These are phyloP conservation scores for Trichophyton mentagrophytes DNA, from an alignment of 2,329 filamentous ascomycete genomes.

Conservation along the genomic window DNA sequence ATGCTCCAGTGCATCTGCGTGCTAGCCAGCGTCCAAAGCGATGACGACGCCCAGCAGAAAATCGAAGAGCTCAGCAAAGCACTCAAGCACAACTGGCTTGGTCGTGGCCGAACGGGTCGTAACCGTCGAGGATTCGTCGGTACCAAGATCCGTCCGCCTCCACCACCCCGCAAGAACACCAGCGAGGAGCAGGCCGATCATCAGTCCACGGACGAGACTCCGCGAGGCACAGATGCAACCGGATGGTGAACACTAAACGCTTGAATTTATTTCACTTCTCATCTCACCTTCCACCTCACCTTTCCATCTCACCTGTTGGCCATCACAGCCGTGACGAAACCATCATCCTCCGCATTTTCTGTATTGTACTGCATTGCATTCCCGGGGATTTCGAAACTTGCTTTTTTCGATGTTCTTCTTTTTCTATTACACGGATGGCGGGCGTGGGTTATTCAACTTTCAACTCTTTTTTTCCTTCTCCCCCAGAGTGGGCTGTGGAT, in stretches of 20 bases:
- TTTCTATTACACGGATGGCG: background rate
- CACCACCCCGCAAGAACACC: slow-evolving; percentile 3
- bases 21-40: slow-evolving; percentile 60
- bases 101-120: slow-evolving; percentile 73
- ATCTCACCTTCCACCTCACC: background rate
- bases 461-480: background rate
- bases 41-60: slow-evolving; percentile 61
- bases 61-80: slow-evolving; percentile 75
- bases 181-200: background rate
- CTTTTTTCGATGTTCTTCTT: background rate
- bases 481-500: background rate
- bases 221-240: background rate
- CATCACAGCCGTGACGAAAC: background rate
- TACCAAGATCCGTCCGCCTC: slow-evolving; percentile 33
- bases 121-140: slow-evolving; percentile 86
- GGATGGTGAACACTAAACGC: background rate
- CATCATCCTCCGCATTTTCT: background rate
- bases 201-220: background rate
- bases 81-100: slow-evolving; percentile 94
- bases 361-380: background rate
- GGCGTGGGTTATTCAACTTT: background rate
- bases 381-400: background rate
- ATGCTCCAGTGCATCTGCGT: slow-evolving; percentile 97
- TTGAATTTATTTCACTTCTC: background rate
- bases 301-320: background rate